Evolutionary conservation across 73 alveolate genomes (phyloP), one percentile per base, ranked within the genome.

Genomic region (Paramecium bursaria): DNA sequence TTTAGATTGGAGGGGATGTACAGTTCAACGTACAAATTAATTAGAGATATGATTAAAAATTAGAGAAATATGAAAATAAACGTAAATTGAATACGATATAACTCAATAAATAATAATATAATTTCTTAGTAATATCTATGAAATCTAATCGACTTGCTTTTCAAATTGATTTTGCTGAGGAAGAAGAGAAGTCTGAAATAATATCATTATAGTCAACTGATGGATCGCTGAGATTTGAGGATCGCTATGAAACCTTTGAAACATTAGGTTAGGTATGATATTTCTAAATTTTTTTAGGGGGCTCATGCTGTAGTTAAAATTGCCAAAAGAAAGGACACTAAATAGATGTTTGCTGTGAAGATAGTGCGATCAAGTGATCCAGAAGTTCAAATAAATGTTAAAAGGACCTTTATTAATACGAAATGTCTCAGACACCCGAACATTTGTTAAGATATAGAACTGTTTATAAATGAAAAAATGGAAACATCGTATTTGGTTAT

Each of bases 281-380:
- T n/a, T n/a, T n/a, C n/a, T n/a, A n/a, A n/a, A n/a, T n/a, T 53
- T 3, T 44, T 44, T 5, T 33, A 79, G 23, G 89, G 89, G 31
- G 75, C 82, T 39, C 85, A 79, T 31, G 85, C 85, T 10, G 89
- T 53, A 39, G 89, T 79, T 6, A 50, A 73, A 19, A 73, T 53
- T 21, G 75, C 85, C 22, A 53, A 30, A 39, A 61, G 54, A 54
- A 79, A 54, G 50, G 76, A 79, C 15, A 54, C 85, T 33, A 53
- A 79, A 7, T 49, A 54, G 46, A 19, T 79, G 1, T 79, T 39
- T 79, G 89, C 89, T 21, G 89, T 79, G 13, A 79, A 79, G 39
- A 79, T 79, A 33, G 57, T 79, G 75, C 51, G 89, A 79, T 53
- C 75, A n/a, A 82, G 89, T 3, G 89, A 79, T 54, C 26, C 61